Conservation (phyloP, 2,329 filamentous ascomycete genomes). For the Alternaria sp. region DNA sequence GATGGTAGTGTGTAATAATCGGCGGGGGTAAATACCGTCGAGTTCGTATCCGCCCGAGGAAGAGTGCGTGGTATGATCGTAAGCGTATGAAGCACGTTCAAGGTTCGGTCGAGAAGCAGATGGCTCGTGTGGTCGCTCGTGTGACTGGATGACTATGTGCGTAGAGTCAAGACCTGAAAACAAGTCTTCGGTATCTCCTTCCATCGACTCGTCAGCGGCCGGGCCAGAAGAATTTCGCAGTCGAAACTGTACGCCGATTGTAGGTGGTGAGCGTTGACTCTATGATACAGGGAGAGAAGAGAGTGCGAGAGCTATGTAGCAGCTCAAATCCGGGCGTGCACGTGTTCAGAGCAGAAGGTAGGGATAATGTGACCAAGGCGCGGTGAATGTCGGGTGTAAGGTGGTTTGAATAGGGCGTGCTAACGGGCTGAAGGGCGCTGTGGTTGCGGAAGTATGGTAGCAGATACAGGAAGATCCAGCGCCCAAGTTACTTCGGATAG, state of each 20-base stretch:
- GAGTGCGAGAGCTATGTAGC: neutral
- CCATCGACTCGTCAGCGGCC: neutral
- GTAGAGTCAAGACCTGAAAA: no score
- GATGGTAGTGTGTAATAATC: neutral
- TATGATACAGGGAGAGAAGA: neutral
- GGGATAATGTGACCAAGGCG: neutral
- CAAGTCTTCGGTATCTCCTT: neutral
- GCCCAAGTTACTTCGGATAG: neutral
- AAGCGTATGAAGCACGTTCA: neutral
- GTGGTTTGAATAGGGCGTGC: neutral
- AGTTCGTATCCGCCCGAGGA: neutral
- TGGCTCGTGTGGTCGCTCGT: neutral
- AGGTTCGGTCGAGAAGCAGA: neutral
- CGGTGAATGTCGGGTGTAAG: neutral
- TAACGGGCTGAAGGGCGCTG: neutral
- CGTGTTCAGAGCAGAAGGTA: neutral
- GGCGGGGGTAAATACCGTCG: neutral
- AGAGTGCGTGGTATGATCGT: no score
- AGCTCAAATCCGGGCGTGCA: neutral
- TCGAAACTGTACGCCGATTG: neutral
- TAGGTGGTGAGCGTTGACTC: neutral
- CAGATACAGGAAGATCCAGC: neutral
- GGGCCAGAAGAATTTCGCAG: neutral
- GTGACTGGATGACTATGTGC: neutral
- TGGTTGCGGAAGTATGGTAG: neutral